Evolutionary conservation across 805 yeast genomes (phyloP).

Genomic region (Lipomyces sp.): DNA sequence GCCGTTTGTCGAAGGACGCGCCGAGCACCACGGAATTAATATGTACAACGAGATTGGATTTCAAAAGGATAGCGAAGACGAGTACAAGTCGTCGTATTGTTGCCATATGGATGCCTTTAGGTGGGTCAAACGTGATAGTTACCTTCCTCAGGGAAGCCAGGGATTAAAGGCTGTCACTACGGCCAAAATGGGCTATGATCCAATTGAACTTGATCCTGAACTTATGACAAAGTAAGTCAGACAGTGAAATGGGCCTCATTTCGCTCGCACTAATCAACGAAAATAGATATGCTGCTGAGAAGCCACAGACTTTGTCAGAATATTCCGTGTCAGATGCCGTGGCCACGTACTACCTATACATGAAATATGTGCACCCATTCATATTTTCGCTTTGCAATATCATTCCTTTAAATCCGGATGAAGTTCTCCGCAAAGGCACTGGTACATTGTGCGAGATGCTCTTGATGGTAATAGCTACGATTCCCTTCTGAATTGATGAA

Average conservation of each 20-base stretch:
- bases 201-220: slow-evolving; percentile 95
- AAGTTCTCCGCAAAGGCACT: slow-evolving; percentile 92
- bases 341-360: slow-evolving; percentile 92
- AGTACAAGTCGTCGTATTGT: slow-evolving; percentile 87
- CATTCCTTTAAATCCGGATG: slow-evolving; percentile 95
- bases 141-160: slow-evolving; percentile 96
- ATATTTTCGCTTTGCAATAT: slow-evolving; percentile 93
- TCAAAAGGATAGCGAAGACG: slow-evolving; percentile 82
- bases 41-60: slow-evolving; percentile 95
- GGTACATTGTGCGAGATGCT: slow-evolving; percentile 99
- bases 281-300: slow-evolving; percentile 73
- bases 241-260: not conserved
- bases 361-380: slow-evolving; percentile 96
- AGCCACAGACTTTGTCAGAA: slow-evolving; percentile 89
- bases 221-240: slow-evolving; percentile 73
- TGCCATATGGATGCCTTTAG: slow-evolving; percentile 96
- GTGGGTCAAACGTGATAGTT: slow-evolving; percentile 98
- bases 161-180: slow-evolving; percentile 98
- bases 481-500: not conserved
- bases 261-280: not conserved
- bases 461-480: slow-evolving; percentile 72
- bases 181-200: slow-evolving; percentile 91
- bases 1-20: slow-evolving; percentile 94
- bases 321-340: slow-evolving; percentile 99
- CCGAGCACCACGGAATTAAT: slow-evolving; percentile 75